Percentiles rank a stretch among this genome's conserved stretches.
Evolutionary conservation across 345 rosid species (phyloP).

Genomic region (Bruguiera gymnorhiza): DNA sequence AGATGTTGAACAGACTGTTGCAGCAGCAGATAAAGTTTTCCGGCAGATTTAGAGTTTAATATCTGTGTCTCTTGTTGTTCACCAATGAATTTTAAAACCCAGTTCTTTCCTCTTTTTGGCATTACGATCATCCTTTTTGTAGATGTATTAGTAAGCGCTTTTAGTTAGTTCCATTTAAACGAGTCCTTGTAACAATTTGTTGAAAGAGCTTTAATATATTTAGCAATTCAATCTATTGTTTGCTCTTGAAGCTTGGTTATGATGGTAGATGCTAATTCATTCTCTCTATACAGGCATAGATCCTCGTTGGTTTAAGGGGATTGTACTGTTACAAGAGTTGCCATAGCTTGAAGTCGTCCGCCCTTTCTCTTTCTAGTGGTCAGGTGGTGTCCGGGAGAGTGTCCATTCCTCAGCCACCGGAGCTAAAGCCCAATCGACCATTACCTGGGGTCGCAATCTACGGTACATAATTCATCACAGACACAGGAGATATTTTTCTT

Average conservation of each 20-base stretch:
- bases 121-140: conserved; percentile 15
- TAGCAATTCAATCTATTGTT: conserved; percentile 14
- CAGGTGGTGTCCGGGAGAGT: no score
- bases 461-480: no score
- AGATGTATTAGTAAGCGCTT: neutral
- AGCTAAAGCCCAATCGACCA: no score
- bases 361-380: no score
- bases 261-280: neutral
- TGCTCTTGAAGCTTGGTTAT: neutral
- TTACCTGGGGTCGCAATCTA: no score
- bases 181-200: conserved; percentile 6
- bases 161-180: neutral
- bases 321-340: no score
- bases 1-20: conserved; percentile 70
- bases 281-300: no score
- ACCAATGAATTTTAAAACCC: neutral
- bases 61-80: neutral
- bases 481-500: no score
- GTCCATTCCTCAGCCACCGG: no score
- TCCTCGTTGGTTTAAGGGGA: no score
- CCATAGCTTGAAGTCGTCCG: no score
- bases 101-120: neutral
- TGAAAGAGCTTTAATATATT: neutral
- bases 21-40: conserved; percentile 77
- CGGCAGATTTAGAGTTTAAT: conserved; percentile 42